Conservation (phyloP, 352 stramenopile genomes). For the Phytophthora crassamura region DNA sequence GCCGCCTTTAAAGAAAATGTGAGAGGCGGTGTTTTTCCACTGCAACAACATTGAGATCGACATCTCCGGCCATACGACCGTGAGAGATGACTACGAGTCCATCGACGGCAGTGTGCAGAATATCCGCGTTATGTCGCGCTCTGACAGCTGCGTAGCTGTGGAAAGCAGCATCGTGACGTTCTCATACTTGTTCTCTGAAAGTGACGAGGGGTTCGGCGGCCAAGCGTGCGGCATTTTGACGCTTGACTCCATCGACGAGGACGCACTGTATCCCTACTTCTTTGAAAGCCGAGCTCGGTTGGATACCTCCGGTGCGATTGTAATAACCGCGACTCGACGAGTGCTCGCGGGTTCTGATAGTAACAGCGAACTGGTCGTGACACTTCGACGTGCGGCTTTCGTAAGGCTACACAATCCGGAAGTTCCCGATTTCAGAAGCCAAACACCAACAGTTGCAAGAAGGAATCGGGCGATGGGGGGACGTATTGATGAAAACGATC, state of each 20-base stretch:
- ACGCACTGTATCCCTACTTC: constrained; percentile 35
- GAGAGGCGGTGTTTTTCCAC: constrained; percentile 41
- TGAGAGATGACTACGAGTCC: constrained; percentile 45
- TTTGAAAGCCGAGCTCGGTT: constrained; percentile 14
- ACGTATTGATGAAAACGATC: constrained; percentile 45
- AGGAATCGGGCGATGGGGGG: constrained; percentile 32
- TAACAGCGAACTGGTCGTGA: no score
- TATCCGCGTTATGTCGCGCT: constrained; percentile 24
- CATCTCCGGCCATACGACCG: constrained; percentile 44
- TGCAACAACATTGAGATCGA: constrained; percentile 52
- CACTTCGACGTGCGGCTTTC: no score
- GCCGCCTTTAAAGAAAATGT: constrained; percentile 30
- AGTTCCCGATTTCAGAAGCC: constrained; percentile 25
- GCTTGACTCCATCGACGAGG: constrained; percentile 34
- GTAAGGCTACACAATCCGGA: constrained; percentile 11
- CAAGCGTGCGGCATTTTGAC: constrained; percentile 23
- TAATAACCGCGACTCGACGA: constrained; percentile 23
- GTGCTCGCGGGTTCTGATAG: no score
- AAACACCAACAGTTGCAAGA: constrained; percentile 27
- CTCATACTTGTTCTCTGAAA: constrained; percentile 15
- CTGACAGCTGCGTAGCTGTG: constrained; percentile 12
- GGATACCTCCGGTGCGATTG: constrained; percentile 27
- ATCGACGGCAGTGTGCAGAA: constrained; percentile 33
- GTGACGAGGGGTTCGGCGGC: constrained; percentile 13
- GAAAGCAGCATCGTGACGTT: constrained; percentile 36